Evolutionary conservation across 345 rosid species (phyloP).

Genomic region (Eucalyptus cloeziana): DNA sequence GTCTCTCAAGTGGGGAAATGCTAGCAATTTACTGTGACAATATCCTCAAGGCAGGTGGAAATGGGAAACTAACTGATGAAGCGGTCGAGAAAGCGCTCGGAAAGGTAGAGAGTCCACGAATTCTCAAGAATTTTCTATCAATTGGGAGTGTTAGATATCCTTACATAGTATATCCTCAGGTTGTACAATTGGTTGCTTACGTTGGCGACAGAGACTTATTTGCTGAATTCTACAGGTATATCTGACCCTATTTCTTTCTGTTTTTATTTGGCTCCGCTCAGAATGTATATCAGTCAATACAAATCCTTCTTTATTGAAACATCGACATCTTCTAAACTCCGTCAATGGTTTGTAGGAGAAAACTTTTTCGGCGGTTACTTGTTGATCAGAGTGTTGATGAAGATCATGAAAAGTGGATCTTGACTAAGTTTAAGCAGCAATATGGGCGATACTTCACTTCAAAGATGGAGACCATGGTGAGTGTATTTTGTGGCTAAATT

Average conservation of each 20-base stretch:
- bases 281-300: neutral
- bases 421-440: constrained; percentile 65
- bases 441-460: constrained; percentile 60
- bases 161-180: constrained; percentile 27
- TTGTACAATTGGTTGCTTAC: constrained; percentile 23
- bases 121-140: neutral
- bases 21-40: constrained; percentile 27
- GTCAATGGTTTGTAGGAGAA: constrained; percentile 19
- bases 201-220: constrained; percentile 20
- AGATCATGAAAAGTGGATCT: constrained; percentile 68
- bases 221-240: constrained; percentile 36
- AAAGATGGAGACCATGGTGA: constrained; percentile 83
- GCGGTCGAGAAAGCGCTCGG: constrained; percentile 27
- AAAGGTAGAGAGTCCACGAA: neutral
- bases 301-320: neutral
- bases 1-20: constrained; percentile 19
- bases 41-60: constrained; percentile 21
- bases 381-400: constrained; percentile 66
- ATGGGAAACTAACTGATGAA: constrained; percentile 28
- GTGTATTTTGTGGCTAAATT: neutral
- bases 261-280: neutral
- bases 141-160: neutral
- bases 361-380: constrained; percentile 44
- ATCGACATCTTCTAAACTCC: neutral
- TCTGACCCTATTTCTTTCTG: neutral